A percentile compares a stretch with the other conserved stretches of the same genome.
Evolutionary conservation across 2,329 filamentous ascomycete species (phyloP).

Genomic region (Westerdykella ornata): DNA sequence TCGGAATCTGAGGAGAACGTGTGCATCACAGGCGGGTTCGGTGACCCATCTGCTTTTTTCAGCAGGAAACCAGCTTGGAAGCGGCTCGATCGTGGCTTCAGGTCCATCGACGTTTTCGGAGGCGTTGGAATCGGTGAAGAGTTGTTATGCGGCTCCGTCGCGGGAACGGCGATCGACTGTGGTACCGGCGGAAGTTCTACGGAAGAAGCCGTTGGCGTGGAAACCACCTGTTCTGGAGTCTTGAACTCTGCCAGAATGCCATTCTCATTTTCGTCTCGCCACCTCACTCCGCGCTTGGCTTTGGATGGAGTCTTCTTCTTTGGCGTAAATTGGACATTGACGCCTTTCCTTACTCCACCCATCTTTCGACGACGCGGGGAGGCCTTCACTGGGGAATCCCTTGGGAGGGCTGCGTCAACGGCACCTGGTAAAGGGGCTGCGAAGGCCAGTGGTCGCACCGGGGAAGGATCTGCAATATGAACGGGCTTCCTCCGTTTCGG

Average conservation of each 20-base stretch:
- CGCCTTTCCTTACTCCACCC: constrained; percentile 58
- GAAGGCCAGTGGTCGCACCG: constrained; percentile 36
- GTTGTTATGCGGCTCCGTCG: constrained; percentile 34
- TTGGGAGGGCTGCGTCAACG: constrained; percentile 35
- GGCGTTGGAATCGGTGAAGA: constrained; percentile 53
- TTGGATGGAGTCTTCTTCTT: constrained; percentile 62
- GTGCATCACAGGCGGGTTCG: constrained; percentile 51
- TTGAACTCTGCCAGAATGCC: constrained; percentile 85
- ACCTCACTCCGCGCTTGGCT: constrained; percentile 71
- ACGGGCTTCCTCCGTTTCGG: constrained; percentile 61
- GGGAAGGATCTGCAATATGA: constrained; percentile 43
- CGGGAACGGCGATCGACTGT: constrained; percentile 39
- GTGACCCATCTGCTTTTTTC: constrained; percentile 57
- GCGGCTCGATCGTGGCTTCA: constrained; percentile 56
- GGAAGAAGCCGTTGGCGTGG: constrained; percentile 52
- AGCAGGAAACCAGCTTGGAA: constrained; percentile 87
- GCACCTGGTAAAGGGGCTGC: constrained; percentile 20
- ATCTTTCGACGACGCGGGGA: constrained; percentile 76
- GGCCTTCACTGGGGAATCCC: constrained; percentile 60
- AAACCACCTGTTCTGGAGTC: constrained; percentile 66
- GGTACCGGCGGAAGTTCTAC: constrained; percentile 50
- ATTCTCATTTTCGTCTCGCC: constrained; percentile 85
- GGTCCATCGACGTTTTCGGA: constrained; percentile 54
- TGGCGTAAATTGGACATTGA: constrained; percentile 72
- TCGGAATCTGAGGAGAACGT: constrained; percentile 55